phyloP scores from a whole-genome alignment of 192 early-diverging fungal species.

The Allomyces javanicus region DNA sequence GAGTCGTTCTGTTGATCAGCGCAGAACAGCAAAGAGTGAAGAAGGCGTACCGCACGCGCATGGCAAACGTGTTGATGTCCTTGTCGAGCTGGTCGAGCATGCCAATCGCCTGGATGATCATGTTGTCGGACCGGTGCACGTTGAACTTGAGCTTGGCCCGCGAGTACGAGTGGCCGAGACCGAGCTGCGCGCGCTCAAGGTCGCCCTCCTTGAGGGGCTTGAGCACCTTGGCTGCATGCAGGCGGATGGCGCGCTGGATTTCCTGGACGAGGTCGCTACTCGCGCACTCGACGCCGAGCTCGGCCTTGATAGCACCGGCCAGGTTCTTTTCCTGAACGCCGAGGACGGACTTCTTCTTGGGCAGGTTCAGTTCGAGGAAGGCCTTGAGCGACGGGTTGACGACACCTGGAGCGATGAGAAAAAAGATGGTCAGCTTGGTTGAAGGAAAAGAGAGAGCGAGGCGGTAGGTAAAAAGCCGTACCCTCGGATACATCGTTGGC shows the following conservation, averaged over 20 bases:
- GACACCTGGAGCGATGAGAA: slow-evolving; percentile 34
- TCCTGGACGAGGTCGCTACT: slow-evolving; percentile 69
- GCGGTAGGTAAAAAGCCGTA: slow-evolving; percentile 9
- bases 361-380: slow-evolving; percentile 89
- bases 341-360: slow-evolving; percentile 49
- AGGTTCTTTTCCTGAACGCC: slow-evolving; percentile 69
- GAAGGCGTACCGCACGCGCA: slow-evolving; percentile 52
- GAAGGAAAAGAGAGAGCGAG: slow-evolving; percentile 1
- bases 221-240: slow-evolving; percentile 76
- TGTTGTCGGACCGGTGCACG: slow-evolving; percentile 93
- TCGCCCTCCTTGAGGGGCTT: slow-evolving; percentile 80
- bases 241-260: slow-evolving; percentile 80
- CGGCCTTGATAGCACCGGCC: slow-evolving; percentile 48
- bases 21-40: slow-evolving; percentile 2
- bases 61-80: slow-evolving; percentile 93
- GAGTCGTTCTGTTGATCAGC: slow-evolving; percentile 1
- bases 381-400: slow-evolving; percentile 70
- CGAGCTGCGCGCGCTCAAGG: slow-evolving; percentile 80
- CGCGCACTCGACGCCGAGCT: slow-evolving; percentile 54
- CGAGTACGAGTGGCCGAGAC: slow-evolving; percentile 95
- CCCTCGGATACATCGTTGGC: slow-evolving; percentile 97
- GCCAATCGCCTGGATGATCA: slow-evolving; percentile 61
- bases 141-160: slow-evolving; percentile 99
- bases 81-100: slow-evolving; percentile 95
- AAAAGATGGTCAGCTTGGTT: background rate